Conservation (phyloP, 257 asterid genomes). For the Salvia miltiorrhiza region DNA sequence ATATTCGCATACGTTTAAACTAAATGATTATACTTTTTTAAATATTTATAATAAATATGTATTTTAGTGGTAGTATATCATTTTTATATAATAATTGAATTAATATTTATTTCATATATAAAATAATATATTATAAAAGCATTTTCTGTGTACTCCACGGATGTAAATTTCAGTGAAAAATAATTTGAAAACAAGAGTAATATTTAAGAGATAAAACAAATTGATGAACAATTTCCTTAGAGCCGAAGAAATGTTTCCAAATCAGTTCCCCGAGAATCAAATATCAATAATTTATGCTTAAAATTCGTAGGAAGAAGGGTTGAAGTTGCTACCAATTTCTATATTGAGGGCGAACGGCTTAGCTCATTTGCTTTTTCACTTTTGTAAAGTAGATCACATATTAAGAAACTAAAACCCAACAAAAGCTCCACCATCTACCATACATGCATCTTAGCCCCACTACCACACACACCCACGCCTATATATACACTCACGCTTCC, state of each 20-base stretch:
- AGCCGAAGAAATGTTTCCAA: slow-evolving; percentile 10
- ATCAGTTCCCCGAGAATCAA: background rate
- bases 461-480: background rate
- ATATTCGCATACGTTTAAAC: no score
- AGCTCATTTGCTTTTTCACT: slow-evolving; percentile 14
- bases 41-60: no score
- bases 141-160: no score
- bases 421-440: background rate
- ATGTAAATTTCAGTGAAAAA: no score
- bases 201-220: background rate
- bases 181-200: background rate
- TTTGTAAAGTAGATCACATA: slow-evolving; percentile 23
- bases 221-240: slow-evolving; percentile 12
- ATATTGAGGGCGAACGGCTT: background rate
- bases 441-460: background rate
- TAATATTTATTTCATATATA: no score
- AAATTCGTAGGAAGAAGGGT: background rate
- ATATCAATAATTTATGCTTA: background rate
- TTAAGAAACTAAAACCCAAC: background rate
- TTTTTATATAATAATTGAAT: no score
- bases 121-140: no score
- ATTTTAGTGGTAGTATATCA: no score
- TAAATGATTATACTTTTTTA: no score
- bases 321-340: slow-evolving; percentile 8
- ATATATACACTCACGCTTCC: background rate